Base-by-base conservation (phyloP, 2,329 filamentous ascomycete genomes). In the Sclerotinia glacialis region DNA sequence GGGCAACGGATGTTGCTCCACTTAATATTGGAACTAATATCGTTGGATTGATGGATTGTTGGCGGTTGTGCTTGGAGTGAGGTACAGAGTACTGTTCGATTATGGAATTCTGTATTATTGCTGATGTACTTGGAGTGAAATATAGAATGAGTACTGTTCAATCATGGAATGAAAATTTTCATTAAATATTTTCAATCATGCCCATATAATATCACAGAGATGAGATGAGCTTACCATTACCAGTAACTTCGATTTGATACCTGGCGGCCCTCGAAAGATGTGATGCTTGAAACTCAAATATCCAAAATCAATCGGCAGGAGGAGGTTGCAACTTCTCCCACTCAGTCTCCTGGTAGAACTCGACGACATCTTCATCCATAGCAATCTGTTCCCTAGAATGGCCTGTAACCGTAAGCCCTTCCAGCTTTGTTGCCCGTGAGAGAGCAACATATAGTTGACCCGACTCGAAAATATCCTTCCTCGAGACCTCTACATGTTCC, bases 391-490 rank as follows among this genome's bases (percentile, higher is more conserved):
- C 53, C 34, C 69, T 69, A 1, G 59, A 61, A 21, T 54, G 69
- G 0, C 70, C 72, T 2, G 72, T 73, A 8, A 75, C 67, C 6
- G 66, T 74, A 7, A 75, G 67, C 0, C 74, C 74, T 9, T 71
- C 70, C 12, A 75, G 47, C 12, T 49, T 67, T 0, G 70, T 74
- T 0, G 70, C 72, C 31, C 74, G 66, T 0, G 72, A 74, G 18
- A 75, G 44, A 1, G 69, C 74, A 34, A 74, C 73, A 64, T 75
- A 75, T 5, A 74, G 44, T 47, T 75, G 72, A 0, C 73, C 74
- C 1, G 63, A 52, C 40, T 75, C 73, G 55, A 75, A 75, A 9
- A 75, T 70, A 64, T 73, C 65, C 0, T 67, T 60, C 5, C 68
- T 68, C 1, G 71, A 72, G 2, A 75, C 73, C 54, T 74, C 71